Conservation (phyloP, 2,329 filamentous ascomycete genomes). For the Emergomyces orientalis region DNA sequence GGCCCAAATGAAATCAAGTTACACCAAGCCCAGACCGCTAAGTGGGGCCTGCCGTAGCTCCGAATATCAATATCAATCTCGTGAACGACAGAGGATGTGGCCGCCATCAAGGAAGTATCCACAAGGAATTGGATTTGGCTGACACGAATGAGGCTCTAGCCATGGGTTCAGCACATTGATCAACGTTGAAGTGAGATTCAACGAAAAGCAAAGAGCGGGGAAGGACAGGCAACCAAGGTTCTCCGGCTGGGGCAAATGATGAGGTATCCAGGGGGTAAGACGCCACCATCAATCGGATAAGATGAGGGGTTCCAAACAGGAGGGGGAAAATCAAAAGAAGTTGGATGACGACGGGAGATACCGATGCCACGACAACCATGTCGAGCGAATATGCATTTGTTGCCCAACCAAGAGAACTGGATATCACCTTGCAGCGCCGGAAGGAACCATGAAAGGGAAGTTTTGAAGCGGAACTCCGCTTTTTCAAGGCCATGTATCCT, state of each 20-base stretch:
- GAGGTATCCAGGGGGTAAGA: constrained; percentile 5
- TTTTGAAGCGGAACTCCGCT: constrained; percentile 26
- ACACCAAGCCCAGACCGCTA: neutral
- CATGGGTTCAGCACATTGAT: constrained; percentile 23
- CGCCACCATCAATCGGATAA: constrained; percentile 15
- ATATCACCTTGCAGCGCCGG: constrained; percentile 5
- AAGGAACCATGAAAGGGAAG: neutral
- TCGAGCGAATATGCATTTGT: constrained; percentile 26
- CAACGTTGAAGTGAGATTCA: constrained; percentile 8
- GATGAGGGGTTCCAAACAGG: constrained; percentile 1
- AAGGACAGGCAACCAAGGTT: constrained; percentile 12
- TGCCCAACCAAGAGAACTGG: constrained; percentile 27
- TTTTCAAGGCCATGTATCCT: constrained; percentile 21
- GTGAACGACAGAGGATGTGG: constrained; percentile 16
- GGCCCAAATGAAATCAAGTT: neutral
- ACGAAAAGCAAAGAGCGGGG: constrained; percentile 6
- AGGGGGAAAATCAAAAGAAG: constrained; percentile 18
- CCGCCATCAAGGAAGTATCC: constrained; percentile 12
- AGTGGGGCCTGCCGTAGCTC: neutral
- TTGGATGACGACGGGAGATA: constrained; percentile 19
- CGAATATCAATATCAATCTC: constrained; percentile 13
- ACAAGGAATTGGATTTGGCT: constrained; percentile 29
- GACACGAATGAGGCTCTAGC: constrained; percentile 25
- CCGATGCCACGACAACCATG: constrained; percentile 30
- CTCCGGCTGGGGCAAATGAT: constrained; percentile 7